A percentile compares a stretch with the other conserved stretches of the same genome.
These are phyloP conservation scores for Hypoxylon sp. DNA, from an alignment of 2,329 filamentous ascomycete species.

Conservation along the genomic window DNA sequence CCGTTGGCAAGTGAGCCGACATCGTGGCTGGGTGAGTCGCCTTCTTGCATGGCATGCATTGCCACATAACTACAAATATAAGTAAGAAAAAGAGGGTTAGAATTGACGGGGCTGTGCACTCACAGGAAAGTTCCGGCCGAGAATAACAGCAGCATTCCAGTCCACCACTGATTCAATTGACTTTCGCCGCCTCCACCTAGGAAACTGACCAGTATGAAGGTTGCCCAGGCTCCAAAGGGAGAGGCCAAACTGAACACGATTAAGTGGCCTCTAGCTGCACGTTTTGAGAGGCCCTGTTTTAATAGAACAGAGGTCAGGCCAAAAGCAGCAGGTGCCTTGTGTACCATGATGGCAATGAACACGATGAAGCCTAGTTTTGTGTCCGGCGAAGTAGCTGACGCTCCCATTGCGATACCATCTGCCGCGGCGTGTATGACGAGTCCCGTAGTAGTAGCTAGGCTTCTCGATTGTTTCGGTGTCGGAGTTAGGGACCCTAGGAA, in stretches of 20 bases:
- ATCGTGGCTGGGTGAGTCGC: constrained; percentile 67
- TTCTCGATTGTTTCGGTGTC: constrained; percentile 71
- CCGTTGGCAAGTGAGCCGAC: constrained; percentile 66
- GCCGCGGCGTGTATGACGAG: constrained; percentile 97
- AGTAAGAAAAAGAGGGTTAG: constrained; percentile 36
- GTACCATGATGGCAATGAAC: constrained; percentile 96
- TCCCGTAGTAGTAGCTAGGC: constrained; percentile 88
- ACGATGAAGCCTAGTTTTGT: constrained; percentile 89
- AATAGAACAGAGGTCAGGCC: constrained; percentile 91
- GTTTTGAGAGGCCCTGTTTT: constrained; percentile 91
- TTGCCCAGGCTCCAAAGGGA: constrained; percentile 85
- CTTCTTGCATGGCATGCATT: constrained; percentile 98
- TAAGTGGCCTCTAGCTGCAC: constrained; percentile 85
- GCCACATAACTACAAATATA: constrained; percentile 82
- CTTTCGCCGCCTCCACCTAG: constrained; percentile 75
- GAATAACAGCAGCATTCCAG: constrained; percentile 93
- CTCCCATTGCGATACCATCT: constrained; percentile 95
- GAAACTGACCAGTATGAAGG: constrained; percentile 84
- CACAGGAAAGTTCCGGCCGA: constrained; percentile 96
- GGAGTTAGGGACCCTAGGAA: constrained; percentile 72
- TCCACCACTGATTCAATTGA: constrained; percentile 83
- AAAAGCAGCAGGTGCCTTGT: constrained; percentile 97
- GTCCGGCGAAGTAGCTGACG: constrained; percentile 82
- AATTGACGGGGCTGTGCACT: constrained; percentile 58
- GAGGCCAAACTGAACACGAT: constrained; percentile 93